Conservation (phyloP, 176 grass and related monocot genomes). For the Triticum aestivum region DNA sequence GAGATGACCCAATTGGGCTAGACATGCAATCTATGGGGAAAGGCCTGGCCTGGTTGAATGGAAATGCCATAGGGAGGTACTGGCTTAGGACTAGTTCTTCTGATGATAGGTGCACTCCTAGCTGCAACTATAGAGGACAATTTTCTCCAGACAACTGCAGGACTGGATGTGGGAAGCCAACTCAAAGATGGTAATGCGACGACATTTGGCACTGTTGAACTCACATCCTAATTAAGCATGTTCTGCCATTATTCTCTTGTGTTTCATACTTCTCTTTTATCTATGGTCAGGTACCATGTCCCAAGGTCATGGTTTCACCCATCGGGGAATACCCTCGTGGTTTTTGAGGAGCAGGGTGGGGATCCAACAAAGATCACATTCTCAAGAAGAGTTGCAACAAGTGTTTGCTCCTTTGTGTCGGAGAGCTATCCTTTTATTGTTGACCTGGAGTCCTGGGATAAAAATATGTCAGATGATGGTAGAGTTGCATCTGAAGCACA, state of each 20-base stretch:
- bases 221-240: neutral
- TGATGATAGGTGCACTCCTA: conserved; percentile 58
- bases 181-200: conserved; percentile 77
- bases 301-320: conserved; percentile 90
- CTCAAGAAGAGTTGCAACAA: conserved; percentile 56
- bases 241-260: neutral
- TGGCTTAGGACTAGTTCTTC: conserved; percentile 62
- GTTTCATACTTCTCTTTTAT: conserved; percentile 31
- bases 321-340: conserved; percentile 74
- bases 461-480: conserved; percentile 17
- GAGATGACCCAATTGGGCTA: conserved; percentile 81
- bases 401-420: conserved; percentile 63
- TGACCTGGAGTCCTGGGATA: conserved; percentile 48
- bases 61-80: conserved; percentile 86
- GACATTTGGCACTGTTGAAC: neutral
- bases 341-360: conserved; percentile 90
- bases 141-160: conserved; percentile 84
- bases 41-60: conserved; percentile 91
- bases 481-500: conserved; percentile 37
- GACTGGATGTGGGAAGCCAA: conserved; percentile 80
- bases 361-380: conserved; percentile 87
- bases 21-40: conserved; percentile 97
- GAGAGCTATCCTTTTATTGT: conserved; percentile 55
- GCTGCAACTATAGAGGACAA: conserved; percentile 71
- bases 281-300: conserved; percentile 72